phyloP scores from a whole-genome alignment of 2,329 filamentous ascomycete species.

The Neonectria hederae region DNA sequence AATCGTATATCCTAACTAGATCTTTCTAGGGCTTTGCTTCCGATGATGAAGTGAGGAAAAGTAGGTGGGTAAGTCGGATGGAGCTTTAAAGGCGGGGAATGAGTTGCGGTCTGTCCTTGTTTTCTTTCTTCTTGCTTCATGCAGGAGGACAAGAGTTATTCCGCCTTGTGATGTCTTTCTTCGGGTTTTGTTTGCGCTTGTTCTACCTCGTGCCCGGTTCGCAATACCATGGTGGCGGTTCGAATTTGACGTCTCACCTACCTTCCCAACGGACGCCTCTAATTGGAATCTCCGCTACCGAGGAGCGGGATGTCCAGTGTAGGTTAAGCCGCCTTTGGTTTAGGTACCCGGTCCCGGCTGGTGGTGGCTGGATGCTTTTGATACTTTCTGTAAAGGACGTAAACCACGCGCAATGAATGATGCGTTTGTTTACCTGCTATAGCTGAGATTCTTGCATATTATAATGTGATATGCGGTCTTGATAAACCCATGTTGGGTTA shows the following conservation, averaged over 20 bases:
- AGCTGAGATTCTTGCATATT: no score
- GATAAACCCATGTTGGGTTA: no score
- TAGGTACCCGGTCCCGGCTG: not conserved
- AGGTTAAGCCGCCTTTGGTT: slow-evolving; percentile 18
- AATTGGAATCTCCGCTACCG: slow-evolving; percentile 16
- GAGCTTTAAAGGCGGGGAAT: not conserved
- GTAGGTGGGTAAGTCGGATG: not conserved
- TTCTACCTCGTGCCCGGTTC: slow-evolving; percentile 10
- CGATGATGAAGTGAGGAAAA: not conserved
- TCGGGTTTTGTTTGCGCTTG: not conserved
- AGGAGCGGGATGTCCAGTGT: slow-evolving; percentile 28
- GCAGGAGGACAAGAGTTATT: not conserved
- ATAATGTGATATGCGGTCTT: no score
- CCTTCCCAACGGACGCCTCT: not conserved
- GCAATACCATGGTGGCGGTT: slow-evolving; percentile 12
- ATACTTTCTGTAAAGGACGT: not conserved
- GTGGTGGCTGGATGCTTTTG: not conserved
- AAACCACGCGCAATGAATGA: not conserved
- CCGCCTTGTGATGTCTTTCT: not conserved
- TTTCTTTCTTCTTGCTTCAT: not conserved
- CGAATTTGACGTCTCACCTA: not conserved
- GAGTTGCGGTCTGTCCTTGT: not conserved
- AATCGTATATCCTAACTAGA: not conserved
- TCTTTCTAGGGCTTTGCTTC: not conserved
- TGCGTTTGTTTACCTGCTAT: no score